phyloP scores from a whole-genome alignment of 2,329 filamentous ascomycete species.

The Periconia sp. region DNA sequence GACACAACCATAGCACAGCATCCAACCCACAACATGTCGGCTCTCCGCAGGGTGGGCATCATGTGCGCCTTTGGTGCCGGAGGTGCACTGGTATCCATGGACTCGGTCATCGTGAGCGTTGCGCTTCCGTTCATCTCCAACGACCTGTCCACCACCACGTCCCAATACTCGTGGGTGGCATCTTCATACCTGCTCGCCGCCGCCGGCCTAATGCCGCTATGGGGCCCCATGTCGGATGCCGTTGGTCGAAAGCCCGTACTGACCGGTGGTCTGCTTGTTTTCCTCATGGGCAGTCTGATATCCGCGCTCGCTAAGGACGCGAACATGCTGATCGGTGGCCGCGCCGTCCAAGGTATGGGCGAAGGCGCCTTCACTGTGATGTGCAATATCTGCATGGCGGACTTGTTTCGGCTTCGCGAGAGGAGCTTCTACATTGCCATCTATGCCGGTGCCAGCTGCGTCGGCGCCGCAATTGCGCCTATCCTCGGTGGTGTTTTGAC shows the following conservation, averaged over 20 bases:
- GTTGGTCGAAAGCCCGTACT: background rate
- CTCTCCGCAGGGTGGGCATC: slow-evolving; percentile 40
- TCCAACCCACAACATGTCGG: no score
- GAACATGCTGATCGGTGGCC: slow-evolving; percentile 52
- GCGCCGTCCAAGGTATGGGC: slow-evolving; percentile 54
- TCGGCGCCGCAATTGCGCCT: slow-evolving; percentile 52
- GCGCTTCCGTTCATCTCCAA: slow-evolving; percentile 63
- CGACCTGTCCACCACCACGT: slow-evolving; percentile 53
- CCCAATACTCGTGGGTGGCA: slow-evolving; percentile 11
- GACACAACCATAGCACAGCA: no score
- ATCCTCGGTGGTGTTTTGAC: slow-evolving; percentile 51
- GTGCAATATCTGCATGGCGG: slow-evolving; percentile 52
- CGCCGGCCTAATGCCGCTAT: background rate
- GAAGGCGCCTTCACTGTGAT: slow-evolving; percentile 28
- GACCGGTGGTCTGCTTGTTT: background rate
- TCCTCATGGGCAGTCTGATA: background rate
- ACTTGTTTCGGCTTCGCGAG: slow-evolving; percentile 40
- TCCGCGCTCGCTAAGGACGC: no score
- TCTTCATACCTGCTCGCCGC: background rate
- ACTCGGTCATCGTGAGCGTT: slow-evolving; percentile 65
- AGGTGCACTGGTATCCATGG: slow-evolving; percentile 61
- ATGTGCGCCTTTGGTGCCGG: slow-evolving; percentile 56
- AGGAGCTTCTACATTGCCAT: slow-evolving; percentile 32
- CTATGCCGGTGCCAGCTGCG: slow-evolving; percentile 52
- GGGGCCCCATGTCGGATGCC: background rate